Evolutionary conservation across 768 basidiomycete genomes (phyloP).

Genomic region (Mycena maculata): DNA sequence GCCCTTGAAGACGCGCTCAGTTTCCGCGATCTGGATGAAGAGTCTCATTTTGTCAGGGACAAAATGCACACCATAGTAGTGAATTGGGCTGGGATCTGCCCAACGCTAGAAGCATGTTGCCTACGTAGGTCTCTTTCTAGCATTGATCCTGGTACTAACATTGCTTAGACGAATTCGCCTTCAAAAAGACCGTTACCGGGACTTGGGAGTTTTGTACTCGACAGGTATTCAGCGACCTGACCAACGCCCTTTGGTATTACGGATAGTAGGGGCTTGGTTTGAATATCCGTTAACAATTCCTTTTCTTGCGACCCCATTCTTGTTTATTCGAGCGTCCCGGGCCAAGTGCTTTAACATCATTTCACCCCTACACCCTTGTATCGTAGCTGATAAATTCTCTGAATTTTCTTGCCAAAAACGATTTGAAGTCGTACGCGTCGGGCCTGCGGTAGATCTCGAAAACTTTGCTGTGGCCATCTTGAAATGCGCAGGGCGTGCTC

Average conservation of each 20-base stretch:
- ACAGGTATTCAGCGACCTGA: constrained; percentile 3
- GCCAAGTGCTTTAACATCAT: not conserved
- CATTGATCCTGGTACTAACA: not conserved
- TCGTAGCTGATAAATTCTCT: constrained; percentile 7
- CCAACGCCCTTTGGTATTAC: constrained; percentile 12
- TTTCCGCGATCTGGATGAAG: not conserved
- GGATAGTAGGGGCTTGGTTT: constrained; percentile 12
- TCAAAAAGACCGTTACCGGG: constrained; percentile 8
- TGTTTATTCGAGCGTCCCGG: constrained; percentile 2
- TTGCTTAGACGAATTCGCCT: constrained; percentile 9
- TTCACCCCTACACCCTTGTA: constrained; percentile 7
- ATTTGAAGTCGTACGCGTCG: too few relatives aligned
- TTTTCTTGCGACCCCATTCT: not conserved
- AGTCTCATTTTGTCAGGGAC: not conserved
- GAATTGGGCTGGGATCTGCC: not conserved
- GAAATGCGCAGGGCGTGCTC: too few relatives aligned
- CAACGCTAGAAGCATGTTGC: constrained; percentile 9
- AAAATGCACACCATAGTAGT: constrained; percentile 1
- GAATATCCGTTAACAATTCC: constrained; percentile 7
- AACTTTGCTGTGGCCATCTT: too few relatives aligned
- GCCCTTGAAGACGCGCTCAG: not conserved
- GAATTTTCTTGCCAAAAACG: too few relatives aligned
- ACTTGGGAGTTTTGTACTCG: constrained; percentile 9
- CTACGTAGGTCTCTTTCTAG: not conserved
- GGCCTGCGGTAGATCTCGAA: too few relatives aligned